Conservation (phyloP, 768 basidiomycete genomes). For the Mycena rebaudengoi region DNA sequence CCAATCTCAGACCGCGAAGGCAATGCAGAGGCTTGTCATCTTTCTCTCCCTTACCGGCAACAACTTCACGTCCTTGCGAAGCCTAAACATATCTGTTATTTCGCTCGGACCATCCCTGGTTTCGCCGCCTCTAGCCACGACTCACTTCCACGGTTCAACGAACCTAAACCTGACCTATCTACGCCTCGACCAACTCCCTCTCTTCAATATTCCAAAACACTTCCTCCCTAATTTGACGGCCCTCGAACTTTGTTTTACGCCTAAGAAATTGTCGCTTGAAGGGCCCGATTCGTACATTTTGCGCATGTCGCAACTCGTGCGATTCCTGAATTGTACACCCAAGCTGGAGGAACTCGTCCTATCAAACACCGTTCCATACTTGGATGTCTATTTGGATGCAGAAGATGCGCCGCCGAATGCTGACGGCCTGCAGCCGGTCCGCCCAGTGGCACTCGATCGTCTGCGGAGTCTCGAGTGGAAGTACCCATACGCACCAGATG, state of each 20-base stretch:
- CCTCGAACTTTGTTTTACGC: conserved; percentile 52
- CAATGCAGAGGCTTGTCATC: conserved; percentile 31
- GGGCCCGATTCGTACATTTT: conserved; percentile 41
- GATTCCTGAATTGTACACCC: conserved; percentile 46
- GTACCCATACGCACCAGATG: conserved; percentile 50
- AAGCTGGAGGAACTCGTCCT: conserved; percentile 53
- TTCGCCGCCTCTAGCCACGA: conserved; percentile 5
- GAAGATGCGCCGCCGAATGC: conserved; percentile 12
- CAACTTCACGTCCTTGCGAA: conserved; percentile 29
- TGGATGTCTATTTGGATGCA: conserved; percentile 38
- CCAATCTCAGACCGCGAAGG: conserved; percentile 35
- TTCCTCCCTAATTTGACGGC: conserved; percentile 49
- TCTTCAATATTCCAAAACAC: conserved; percentile 44
- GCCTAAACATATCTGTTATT: conserved; percentile 34
- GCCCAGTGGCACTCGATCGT: conserved; percentile 44
- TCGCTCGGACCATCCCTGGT: conserved; percentile 6
- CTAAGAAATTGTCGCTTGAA: conserved; percentile 29
- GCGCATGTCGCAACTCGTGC: conserved; percentile 50
- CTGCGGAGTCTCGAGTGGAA: conserved; percentile 59
- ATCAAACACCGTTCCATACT: conserved; percentile 50
- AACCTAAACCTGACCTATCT: conserved; percentile 41
- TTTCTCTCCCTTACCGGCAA: conserved; percentile 24
- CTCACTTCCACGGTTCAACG: conserved; percentile 4
- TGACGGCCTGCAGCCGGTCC: conserved; percentile 16
- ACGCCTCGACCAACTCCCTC: conserved; percentile 51